Conservation (phyloP, 352 stramenopile species). For the Globisporangium okanoganense region DNA sequence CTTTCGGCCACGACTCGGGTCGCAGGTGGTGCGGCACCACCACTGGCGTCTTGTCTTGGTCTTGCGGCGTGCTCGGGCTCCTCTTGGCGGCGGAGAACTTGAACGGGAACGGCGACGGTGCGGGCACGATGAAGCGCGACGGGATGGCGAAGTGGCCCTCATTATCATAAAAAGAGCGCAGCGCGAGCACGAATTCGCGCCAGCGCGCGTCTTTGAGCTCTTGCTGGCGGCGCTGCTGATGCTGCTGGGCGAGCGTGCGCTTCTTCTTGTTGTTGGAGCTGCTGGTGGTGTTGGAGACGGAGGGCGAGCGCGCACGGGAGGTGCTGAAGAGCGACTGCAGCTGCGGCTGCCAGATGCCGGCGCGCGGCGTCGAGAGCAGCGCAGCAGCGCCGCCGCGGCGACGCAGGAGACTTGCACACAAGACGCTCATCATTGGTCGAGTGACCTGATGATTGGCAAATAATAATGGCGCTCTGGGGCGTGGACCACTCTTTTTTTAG, state of each 20-base stretch:
- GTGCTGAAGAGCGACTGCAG: background rate
- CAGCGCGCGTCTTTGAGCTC: conserved; percentile 12
- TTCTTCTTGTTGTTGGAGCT: background rate
- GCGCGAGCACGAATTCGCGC: conserved; percentile 36
- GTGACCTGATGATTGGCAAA: background rate
- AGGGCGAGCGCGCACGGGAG: background rate
- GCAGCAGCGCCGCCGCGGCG: no score
- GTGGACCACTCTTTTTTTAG: conserved; percentile 52
- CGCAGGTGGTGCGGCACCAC: conserved; percentile 7
- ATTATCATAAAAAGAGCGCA: conserved; percentile 50
- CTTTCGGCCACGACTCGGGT: conserved; percentile 29
- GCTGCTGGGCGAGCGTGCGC: conserved; percentile 2
- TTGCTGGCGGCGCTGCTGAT: conserved; percentile 10
- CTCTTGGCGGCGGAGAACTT: conserved; percentile 7
- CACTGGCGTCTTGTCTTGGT: background rate
- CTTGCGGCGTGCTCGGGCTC: background rate
- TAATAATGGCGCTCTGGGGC: conserved; percentile 10
- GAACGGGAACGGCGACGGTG: conserved; percentile 27
- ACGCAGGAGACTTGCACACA: background rate
- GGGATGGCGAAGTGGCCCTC: conserved; percentile 69
- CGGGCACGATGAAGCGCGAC: conserved; percentile 30
- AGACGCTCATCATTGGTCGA: background rate
- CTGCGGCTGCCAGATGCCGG: background rate
- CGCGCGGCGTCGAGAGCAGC: background rate
- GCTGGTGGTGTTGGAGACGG: background rate